Evolutionary conservation across 192 early-diverging fungal genomes (phyloP), one percentile per base, ranked within the genome.

Genomic region (Podila minutissima): DNA sequence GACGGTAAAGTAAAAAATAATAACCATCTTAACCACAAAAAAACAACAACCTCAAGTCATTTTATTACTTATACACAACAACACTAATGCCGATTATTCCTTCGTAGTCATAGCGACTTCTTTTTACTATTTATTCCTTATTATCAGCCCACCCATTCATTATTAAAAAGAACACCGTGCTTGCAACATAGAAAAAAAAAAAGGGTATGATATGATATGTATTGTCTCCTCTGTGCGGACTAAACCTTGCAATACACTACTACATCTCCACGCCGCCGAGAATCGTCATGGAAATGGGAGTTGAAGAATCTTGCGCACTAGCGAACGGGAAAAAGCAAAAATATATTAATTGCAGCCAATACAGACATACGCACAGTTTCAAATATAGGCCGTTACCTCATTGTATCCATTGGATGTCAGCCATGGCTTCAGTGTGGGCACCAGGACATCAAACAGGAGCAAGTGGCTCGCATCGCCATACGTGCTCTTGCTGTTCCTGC

Each of bases 261-360:
- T 22, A 97, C 92, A 83, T 97, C 95, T 50, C 96, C 96, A 60
- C 69, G 66, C 51, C 95, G 86, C 67, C 95, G 84, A 0, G 83
- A 72, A 77, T 99, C 97, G 51, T 92, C 93, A 79, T 90, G 91
- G 62, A 95, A 95, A 75, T 97, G 95, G 13, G 91, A 91, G 75
- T 99, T 99, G 75, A 99, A 99, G 74, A 99, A 97, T 55, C 95
- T 84, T 29, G 88, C 75, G 59, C 91, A 91, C 88, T 96, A 59
- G n/a, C n/a, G 20, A 12, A 0, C 0, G 8, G 24, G 26, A 26
- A 59, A 26, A 26, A 11, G 4, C 62, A 17, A 58, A 64, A 59
- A 29, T 29, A 33, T 9, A 26, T 65, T n/a, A 31, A 20, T 19
- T 19, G 4, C 5, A 17, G 33, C 38, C 24, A 26, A 53, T 29